Conservation (phyloP, 2,329 filamentous ascomycete genomes). For the Xylaria digitata region DNA sequence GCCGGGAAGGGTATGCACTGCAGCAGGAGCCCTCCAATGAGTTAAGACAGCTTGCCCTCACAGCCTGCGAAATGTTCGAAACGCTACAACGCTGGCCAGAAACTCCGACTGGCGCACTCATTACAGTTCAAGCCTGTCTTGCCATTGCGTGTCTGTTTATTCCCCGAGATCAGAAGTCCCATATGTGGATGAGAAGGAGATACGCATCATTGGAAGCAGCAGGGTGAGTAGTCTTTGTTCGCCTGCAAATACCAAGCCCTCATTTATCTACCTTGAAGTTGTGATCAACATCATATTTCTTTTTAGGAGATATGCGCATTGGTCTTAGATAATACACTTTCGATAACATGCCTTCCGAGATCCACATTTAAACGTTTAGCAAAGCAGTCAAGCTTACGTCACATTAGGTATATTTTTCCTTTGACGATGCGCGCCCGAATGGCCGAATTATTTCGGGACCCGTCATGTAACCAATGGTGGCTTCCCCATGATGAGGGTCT, state of each 20-base stretch:
- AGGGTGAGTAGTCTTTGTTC: constrained; percentile 69
- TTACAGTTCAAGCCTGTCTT: constrained; percentile 80
- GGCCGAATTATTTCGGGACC: constrained; percentile 78
- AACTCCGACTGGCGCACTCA: constrained; percentile 75
- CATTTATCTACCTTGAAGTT: background rate
- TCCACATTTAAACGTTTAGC: background rate
- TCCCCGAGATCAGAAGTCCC: constrained; percentile 77
- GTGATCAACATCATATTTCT: background rate
- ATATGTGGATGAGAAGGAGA: constrained; percentile 82
- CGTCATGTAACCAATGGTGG: constrained; percentile 86
- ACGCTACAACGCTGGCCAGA: constrained; percentile 78
- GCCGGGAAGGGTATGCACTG: constrained; percentile 70
- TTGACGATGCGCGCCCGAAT: constrained; percentile 78
- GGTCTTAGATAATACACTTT: background rate
- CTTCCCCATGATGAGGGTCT: constrained; percentile 83
- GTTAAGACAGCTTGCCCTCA: constrained; percentile 71
- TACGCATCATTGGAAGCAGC: constrained; percentile 81
- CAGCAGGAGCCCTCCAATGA: constrained; percentile 64
- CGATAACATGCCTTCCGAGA: background rate
- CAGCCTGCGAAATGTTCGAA: constrained; percentile 82
- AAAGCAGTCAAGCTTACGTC: constrained; percentile 6
- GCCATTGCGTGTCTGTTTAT: constrained; percentile 82
- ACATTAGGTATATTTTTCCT: constrained; percentile 82
- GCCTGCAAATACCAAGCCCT: background rate
- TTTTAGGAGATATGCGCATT: background rate